Evolutionary conservation across 176 grass and related monocot species (phyloP), one percentile per base, ranked within the genome.

Genomic region (Eragrostis nindensis): DNA sequence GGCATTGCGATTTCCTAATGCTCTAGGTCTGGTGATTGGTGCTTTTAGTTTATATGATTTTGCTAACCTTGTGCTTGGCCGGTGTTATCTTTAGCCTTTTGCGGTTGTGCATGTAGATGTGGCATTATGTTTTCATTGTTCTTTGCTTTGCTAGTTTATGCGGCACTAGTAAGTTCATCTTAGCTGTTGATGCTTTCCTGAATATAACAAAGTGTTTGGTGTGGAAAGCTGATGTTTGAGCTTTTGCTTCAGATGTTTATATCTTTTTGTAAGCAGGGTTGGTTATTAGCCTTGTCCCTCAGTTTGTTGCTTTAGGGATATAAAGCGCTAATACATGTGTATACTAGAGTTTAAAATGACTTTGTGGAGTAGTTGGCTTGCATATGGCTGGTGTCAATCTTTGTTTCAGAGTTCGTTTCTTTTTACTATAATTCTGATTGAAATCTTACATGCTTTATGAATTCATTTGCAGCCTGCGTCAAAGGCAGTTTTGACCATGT

Each of bases 401-500:
- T 68, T 65, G 47, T 42, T 79, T 50, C 45, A 56, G 52, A 47
- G 7, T 17, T 14, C 24, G 49, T 66, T 60, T 22, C 49, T 78
- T 52, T 45, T 68, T 0, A 50, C 47, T 43, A 78, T 18, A 59
- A 21, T 50, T 29, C 24, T 66, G 16, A 52, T 80, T 30, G 11
- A 40, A 60, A 76, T 83, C 77, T 85, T 80, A 83, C 64, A 44
- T 65, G 14, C n/a, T 53, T 81, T 54, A 43, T 82, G 66, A 32
- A 64, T 77, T 77, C 67, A 62, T 67, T 80, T 84, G 57, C 89
- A 84, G 92, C 89, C 85, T 52, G 64, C 75, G 7, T 96, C 93
- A 53, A 93, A 84, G 84, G 83, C 84, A 80, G 89, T 46, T 76
- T 65, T 91, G 27, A 89, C 90, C 72, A 90, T 97, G 87, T 95